These are phyloP conservation scores for Trichoderma pleuroti DNA, from an alignment of 2,329 filamentous ascomycete genomes.

Conservation along the genomic window DNA sequence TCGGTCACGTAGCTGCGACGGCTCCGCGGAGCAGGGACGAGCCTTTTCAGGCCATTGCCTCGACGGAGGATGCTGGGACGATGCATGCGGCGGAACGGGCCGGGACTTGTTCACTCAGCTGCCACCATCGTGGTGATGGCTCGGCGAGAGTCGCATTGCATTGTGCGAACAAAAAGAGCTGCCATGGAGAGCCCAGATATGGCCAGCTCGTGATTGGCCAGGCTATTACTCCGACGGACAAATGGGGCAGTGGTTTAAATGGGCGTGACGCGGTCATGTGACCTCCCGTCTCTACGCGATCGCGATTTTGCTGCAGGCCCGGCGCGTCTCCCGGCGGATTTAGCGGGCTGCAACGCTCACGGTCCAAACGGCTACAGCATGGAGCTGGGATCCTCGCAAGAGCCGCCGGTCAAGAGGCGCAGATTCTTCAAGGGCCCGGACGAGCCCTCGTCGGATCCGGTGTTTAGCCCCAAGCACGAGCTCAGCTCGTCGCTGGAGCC, in stretches of 20 bases:
- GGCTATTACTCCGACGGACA: slow-evolving; percentile 14
- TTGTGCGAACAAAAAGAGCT: not conserved
- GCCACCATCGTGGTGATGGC: slow-evolving; percentile 8
- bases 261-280: slow-evolving; percentile 38
- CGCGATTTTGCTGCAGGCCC: slow-evolving; percentile 12
- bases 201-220: not conserved
- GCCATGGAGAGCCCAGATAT: not conserved
- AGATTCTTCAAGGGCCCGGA: slow-evolving; percentile 37
- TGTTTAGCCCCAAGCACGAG: slow-evolving; percentile 24
- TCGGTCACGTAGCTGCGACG: slow-evolving; percentile 44
- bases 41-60: slow-evolving; percentile 39
- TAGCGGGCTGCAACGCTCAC: not conserved
- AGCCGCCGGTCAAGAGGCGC: slow-evolving; percentile 45
- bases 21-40: slow-evolving; percentile 27
- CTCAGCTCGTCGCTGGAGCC: slow-evolving; percentile 25
- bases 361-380: slow-evolving; percentile 23
- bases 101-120: not conserved
- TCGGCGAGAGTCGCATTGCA: slow-evolving; percentile 14
- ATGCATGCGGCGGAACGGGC: slow-evolving; percentile 35
- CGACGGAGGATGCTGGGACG: slow-evolving; percentile 30
- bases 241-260: slow-evolving; percentile 6
- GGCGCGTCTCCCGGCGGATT: slow-evolving; percentile 40
- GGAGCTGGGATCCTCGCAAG: slow-evolving; percentile 38
- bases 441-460: slow-evolving; percentile 30
- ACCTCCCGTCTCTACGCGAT: slow-evolving; percentile 33